A percentile compares a stretch with the other conserved stretches of the same genome.
These are phyloP conservation scores for Lactarius psammicola DNA, from an alignment of 768 basidiomycete genomes.

Conservation along the genomic window DNA sequence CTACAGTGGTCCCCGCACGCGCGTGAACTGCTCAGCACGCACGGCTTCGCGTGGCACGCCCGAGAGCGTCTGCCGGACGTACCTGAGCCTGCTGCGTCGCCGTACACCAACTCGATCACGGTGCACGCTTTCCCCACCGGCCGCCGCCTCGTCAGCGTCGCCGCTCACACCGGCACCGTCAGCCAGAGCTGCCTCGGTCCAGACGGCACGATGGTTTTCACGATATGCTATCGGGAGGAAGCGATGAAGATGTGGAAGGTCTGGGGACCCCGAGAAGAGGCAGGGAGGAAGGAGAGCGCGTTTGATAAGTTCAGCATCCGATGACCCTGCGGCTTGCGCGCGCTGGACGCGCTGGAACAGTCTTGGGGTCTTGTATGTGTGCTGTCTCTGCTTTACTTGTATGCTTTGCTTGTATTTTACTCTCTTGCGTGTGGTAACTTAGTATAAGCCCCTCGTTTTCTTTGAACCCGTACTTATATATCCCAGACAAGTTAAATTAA, in stretches of 20 bases:
- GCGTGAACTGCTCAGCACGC: slow-evolving; percentile 58
- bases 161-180: slow-evolving; percentile 54
- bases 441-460: neutral
- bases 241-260: slow-evolving; percentile 75
- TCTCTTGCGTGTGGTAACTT: neutral
- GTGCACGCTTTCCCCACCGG: slow-evolving; percentile 55
- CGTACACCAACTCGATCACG: slow-evolving; percentile 45
- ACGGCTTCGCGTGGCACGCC: slow-evolving; percentile 48
- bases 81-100: slow-evolving; percentile 21
- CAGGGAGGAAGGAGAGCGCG: slow-evolving; percentile 21
- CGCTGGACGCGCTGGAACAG: slow-evolving; percentile 2
- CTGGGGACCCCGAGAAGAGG: slow-evolving; percentile 40
- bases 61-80: slow-evolving; percentile 23
- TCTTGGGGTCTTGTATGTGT: neutral
- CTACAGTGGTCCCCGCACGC: slow-evolving; percentile 59
- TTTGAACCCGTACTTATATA: neutral
- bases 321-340: slow-evolving; percentile 4
- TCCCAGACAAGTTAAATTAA: neutral
- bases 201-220: slow-evolving; percentile 61
- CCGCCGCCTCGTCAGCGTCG: slow-evolving; percentile 50
- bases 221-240: slow-evolving; percentile 61
- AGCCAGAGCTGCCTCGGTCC: slow-evolving; percentile 64
- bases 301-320: slow-evolving; percentile 29
- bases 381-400: slow-evolving; percentile 14
- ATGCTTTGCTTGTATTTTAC: slow-evolving; percentile 20